phyloP scores from a whole-genome alignment of 768 basidiomycete species.

The Pholiota conissans region DNA sequence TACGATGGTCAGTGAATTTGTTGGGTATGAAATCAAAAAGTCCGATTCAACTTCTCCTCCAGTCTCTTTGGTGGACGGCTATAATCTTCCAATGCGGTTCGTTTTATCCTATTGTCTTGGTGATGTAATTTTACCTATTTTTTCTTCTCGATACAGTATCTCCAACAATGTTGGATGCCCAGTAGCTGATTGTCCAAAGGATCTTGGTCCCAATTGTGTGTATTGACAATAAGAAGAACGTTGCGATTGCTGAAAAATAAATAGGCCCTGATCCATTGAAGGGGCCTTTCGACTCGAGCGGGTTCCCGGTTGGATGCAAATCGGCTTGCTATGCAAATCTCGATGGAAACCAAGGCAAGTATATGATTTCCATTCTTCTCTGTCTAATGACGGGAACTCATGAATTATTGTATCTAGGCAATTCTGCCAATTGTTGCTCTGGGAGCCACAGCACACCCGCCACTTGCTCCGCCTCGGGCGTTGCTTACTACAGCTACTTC shows the following conservation, averaged over 20 bases:
- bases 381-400: too few relatives aligned
- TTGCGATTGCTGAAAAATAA: background rate
- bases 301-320: slow-evolving; percentile 60
- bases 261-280: slow-evolving; percentile 49
- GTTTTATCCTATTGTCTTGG: background rate
- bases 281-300: slow-evolving; percentile 52
- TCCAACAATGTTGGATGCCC: slow-evolving; percentile 55
- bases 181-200: slow-evolving; percentile 57
- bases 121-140: background rate
- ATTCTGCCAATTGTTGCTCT: slow-evolving; percentile 68
- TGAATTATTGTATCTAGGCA: slow-evolving; percentile 28
- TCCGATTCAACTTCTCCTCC: background rate
- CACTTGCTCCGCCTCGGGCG: slow-evolving; percentile 55
- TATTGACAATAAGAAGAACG: background rate
- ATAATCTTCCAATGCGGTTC: slow-evolving; percentile 53
- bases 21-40: background rate
- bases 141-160: too few relatives aligned
- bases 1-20: slow-evolving; percentile 50
- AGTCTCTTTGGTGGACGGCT: slow-evolving; percentile 71
- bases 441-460: slow-evolving; percentile 49
- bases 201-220: slow-evolving; percentile 59
- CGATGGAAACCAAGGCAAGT: slow-evolving; percentile 40
- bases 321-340: slow-evolving; percentile 52
- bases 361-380: background rate
- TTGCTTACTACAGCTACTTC: slow-evolving; percentile 37